Evolutionary conservation across 106 monocot species (phyloP), one percentile per base, ranked within the genome.

Genomic region (Dendrobium catenatum): DNA sequence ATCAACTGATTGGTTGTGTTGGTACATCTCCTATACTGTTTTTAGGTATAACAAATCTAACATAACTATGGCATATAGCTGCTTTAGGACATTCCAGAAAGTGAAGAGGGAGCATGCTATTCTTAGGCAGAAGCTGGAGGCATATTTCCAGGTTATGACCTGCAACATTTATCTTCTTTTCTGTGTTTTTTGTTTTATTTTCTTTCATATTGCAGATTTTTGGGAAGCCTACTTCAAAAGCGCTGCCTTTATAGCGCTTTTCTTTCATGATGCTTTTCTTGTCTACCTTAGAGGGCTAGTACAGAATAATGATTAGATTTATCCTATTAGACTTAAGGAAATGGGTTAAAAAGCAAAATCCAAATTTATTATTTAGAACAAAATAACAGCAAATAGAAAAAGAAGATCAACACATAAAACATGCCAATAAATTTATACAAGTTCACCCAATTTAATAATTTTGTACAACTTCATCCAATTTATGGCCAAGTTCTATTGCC

Each of bases 71-170:
- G 31, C 42, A 49, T 83, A 47, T 89, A 92, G 92, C 79, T 96
- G 94, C 77, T 11, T 72, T 78, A 92, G 58, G 80, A 85, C 94
- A 66, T 89, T 88, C 67, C 92, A 94, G 59, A 97, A 87, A 74
- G 79, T 89, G 90, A 97, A 97, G 81, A 92, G 83, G 78, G 96
- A 97, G 74, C 94, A 94, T 82, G 85, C 85, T 22, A 82, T 75
- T 59, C 70, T 97, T 82, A 94, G 84, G 67, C 94, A 92, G 81
- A 97, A 94, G 79, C 80, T 97, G 82, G 96, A 97, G 33, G 77
- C 83, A 56, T 97, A 97, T 84, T 97, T 97, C 67, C 89, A 89
- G 89, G 89, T 89, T 66, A 41, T 74, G 19, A 40, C 13, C 72
- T 9, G 19, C 42, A 42, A 4, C 74, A 74, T 18, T n/a, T 5